These are phyloP conservation scores for Fusarium palustre DNA, from an alignment of 2,329 filamentous ascomycete genomes.

Conservation along the genomic window DNA sequence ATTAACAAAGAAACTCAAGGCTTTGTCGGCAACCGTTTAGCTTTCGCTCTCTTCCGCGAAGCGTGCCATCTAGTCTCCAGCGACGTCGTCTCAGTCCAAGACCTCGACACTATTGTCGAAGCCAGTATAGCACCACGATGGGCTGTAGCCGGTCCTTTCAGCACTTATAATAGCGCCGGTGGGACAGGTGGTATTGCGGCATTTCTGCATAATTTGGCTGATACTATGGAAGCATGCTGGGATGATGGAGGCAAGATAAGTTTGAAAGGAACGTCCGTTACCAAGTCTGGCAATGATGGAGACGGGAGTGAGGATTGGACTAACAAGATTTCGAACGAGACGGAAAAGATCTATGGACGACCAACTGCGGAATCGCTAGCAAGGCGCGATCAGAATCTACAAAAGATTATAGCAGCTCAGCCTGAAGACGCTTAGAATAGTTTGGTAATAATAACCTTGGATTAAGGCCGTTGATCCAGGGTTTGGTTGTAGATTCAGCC, in stretches of 20 bases:
- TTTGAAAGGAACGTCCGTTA: constrained; percentile 13
- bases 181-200: constrained; percentile 35
- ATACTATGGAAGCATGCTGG: constrained; percentile 37
- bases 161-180: constrained; percentile 40
- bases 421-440: background rate
- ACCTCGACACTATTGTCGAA: constrained; percentile 49
- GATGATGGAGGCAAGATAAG: constrained; percentile 24
- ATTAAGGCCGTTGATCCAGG: background rate
- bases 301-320: constrained; percentile 16
- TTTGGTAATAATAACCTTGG: too few species aligned
- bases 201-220: constrained; percentile 33
- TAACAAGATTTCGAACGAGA: constrained; percentile 23
- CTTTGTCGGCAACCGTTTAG: constrained; percentile 33
- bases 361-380: constrained; percentile 21
- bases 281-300: background rate
- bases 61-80: constrained; percentile 27
- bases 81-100: constrained; percentile 40
- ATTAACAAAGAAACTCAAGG: constrained; percentile 40
- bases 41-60: constrained; percentile 33
- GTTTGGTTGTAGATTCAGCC: background rate
- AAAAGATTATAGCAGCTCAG: constrained; percentile 29
- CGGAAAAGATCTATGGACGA: constrained; percentile 20
- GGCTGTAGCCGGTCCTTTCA: constrained; percentile 41
- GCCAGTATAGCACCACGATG: constrained; percentile 40
- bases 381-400: constrained; percentile 26